These are phyloP conservation scores for Amphibolis antarctica DNA, from an alignment of 106 monocot genomes.

Conservation along the genomic window DNA sequence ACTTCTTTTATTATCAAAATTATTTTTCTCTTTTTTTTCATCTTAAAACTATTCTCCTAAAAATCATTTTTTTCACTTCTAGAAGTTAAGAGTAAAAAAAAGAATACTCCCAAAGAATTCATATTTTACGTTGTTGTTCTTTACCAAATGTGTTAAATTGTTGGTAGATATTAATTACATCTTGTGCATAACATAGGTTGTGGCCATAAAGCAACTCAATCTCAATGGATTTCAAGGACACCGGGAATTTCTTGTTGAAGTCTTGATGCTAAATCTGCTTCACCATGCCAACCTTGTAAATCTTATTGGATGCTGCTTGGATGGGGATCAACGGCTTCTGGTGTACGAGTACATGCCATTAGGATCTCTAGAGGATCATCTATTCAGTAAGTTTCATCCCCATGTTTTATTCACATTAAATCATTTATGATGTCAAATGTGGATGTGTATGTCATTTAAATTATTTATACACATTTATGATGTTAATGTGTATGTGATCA, in stretches of 20 bases:
- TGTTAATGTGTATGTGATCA: too few relatives aligned
- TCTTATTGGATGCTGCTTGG: conserved; percentile 9
- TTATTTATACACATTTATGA: too few relatives aligned
- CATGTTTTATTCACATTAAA: too few relatives aligned
- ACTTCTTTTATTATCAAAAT: too few relatives aligned
- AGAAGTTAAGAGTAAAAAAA: too few relatives aligned
- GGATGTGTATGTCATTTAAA: too few relatives aligned
- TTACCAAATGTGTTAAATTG: background rate
- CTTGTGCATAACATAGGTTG: background rate
- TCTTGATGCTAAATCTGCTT: conserved; percentile 6
- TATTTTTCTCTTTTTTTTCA: too few relatives aligned
- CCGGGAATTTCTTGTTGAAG: conserved; percentile 12
- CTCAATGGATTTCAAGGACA: conserved; percentile 9
- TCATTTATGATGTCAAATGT: too few relatives aligned
- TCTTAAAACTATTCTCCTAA: too few relatives aligned
- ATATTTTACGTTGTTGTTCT: background rate
- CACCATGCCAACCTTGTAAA: conserved; percentile 14
- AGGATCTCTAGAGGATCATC: conserved; percentile 14
- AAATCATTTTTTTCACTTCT: too few relatives aligned
- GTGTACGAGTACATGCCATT: conserved; percentile 13
- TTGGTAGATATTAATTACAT: background rate
- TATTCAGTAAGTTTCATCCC: background rate
- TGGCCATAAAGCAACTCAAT: conserved; percentile 6
- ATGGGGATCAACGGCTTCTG: conserved; percentile 11
- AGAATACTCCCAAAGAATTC: background rate